Percentiles rank a stretch among this genome's conserved stretches.
Conservation (phyloP, 148 eudicot genomes). For the Persicaria tinctoria region DNA sequence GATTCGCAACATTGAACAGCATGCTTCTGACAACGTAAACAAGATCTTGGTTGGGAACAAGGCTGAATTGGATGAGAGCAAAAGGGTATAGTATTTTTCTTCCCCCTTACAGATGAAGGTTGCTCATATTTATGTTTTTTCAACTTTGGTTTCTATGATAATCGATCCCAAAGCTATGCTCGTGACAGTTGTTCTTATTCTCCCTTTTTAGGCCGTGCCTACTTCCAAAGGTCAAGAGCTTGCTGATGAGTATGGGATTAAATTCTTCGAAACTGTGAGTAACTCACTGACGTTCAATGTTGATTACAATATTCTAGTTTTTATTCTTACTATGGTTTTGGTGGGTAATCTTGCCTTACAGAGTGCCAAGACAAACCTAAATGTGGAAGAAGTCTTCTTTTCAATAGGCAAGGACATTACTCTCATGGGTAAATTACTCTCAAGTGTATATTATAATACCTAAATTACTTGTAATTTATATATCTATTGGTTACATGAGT, state of each 20-base stretch:
- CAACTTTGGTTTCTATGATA: background rate
- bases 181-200: background rate
- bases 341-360: conserved; percentile 17
- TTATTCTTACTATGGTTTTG: background rate
- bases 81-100: conserved; percentile 46
- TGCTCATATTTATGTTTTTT: background rate
- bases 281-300: conserved; percentile 5
- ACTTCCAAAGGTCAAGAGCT: conserved; percentile 90
- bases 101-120: conserved; percentile 12
- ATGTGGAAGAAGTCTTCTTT: conserved; percentile 90
- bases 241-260: conserved; percentile 92
- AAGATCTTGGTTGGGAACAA: conserved; percentile 86
- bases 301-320: background rate
- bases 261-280: conserved; percentile 94
- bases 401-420: conserved; percentile 90
- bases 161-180: background rate
- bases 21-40: conserved; percentile 90
- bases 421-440: too few relatives aligned
- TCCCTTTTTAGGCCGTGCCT: conserved; percentile 65
- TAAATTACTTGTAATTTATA: too few relatives aligned
- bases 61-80: conserved; percentile 96
- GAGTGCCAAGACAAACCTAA: conserved; percentile 94
- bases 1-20: conserved; percentile 90
- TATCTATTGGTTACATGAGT: too few relatives aligned
- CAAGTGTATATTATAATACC: too few relatives aligned